Base-by-base conservation (phyloP, 2,329 filamentous ascomycete genomes). In the Phialophora tarda region DNA sequence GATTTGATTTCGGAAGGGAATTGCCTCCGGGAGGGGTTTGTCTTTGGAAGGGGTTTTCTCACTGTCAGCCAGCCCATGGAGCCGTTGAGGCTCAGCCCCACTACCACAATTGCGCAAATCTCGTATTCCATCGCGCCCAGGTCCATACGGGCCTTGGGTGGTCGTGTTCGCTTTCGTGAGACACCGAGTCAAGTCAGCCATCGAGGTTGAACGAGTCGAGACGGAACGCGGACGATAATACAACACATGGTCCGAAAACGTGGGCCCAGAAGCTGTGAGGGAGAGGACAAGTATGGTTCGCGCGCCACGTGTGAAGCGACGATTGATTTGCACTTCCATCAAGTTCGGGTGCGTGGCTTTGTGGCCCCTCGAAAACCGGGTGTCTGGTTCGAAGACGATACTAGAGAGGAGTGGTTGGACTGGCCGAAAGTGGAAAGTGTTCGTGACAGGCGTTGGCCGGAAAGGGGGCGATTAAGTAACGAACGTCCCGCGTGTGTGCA, bases 31-130 rank as follows among this genome's bases (percentile, higher is more conserved):
- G n/a, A n/a, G n/a, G n/a, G n/a, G 32, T 34, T 12, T n/a, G 17
- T n/a, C 38, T 17, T n/a, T n/a, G 38, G 6, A n/a, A 44, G 38
- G 38, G 7, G 6, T 6, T 5, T 44, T 44, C 38, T n/a, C 38
- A n/a, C 48, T 4, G 55, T 57, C 55, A 57, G 55, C 32, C 41
- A 38, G 23, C n/a, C 41, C 38, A 26, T 47, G 30, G 30, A 44
- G 38, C 17, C 14, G 34, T 41, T 14, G 28, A 32, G 24, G 24
- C 17, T 34, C 7, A 56, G 28, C 26, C 53, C 10, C 26, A n/a
- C 6, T 34, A n/a, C 53, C 26, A 14, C 26, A 23, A 5, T 23
- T 21, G 30, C 53, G 26, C n/a, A 11, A 56, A 21, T 12, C 28
- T 30, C 26, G n/a, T n/a, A n/a, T 44, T 54, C 1, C 14, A n/a